Evolutionary conservation across 768 basidiomycete species (phyloP), one percentile per base, ranked within the genome.

Genomic region (Clathrus columnatus): DNA sequence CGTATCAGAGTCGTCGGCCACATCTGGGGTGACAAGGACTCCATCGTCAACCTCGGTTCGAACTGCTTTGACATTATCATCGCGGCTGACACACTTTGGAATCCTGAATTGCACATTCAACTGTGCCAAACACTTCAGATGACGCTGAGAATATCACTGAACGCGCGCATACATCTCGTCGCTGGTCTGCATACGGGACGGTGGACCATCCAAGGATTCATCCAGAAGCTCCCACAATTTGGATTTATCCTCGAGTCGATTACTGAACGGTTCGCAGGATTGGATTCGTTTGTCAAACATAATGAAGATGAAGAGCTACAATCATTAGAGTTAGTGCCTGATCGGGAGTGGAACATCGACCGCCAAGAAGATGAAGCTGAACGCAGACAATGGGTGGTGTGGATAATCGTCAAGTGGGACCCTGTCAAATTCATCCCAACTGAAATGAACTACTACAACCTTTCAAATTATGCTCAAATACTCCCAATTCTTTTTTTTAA

Each of bases 1-100:
- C 74, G 73, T 10, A 85, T 83, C 63, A 70, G 67, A 26, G 80
- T 71, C 23, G 68, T 80, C 14, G 74, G 86, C 1, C 80, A 83
- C 61, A 79, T 75, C 7, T 89, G 86, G 86, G 86, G 84, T 1
- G 36, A 47, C 20, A 26, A 26, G n/a, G 42, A 10, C 14, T 10
- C 58, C 29, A 18, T 7, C 16, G 10, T n/a, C n/a, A n/a, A n/a
- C 10, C 36, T 36, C 36, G 36, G 36, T 2, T 46, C 47, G 10
- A 26, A 7, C 68, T 71, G 16, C 85, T 85, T 64, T 43, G 85
- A 90, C 61, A 57, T 86, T 41, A 69, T 90, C 28, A 58, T 88
- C 21, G 85, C 86, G 0, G 83, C 87, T 11, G 88, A 90, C 63
- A 88, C 86, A 27, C 68, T 91, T 1, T 90, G 87, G 88, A 85